These are phyloP conservation scores for Colletotrichum sp. DNA, from an alignment of 2,329 filamentous ascomycete genomes.

Conservation along the genomic window DNA sequence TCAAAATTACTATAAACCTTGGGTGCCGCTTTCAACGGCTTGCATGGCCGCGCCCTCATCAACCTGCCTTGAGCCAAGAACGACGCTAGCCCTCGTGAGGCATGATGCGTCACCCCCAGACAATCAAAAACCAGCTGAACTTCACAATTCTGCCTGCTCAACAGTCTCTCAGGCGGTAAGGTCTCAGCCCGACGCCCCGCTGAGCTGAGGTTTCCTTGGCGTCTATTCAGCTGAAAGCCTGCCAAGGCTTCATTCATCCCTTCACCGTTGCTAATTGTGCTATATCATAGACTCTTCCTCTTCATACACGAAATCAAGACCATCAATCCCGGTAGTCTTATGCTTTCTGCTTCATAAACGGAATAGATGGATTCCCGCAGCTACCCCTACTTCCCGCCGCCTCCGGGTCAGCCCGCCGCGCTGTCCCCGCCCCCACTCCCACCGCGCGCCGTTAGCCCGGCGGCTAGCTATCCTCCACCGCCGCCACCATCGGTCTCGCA, in stretches of 20 bases:
- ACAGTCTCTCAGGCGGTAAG: not conserved
- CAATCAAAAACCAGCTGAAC: not conserved
- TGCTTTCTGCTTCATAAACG: not conserved
- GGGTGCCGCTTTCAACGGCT: not conserved
- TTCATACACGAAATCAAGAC: not conserved
- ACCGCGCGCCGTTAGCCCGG: not conserved
- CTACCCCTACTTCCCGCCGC: constrained; percentile 1
- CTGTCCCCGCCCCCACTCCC: not conserved
- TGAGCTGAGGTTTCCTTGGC: not conserved
- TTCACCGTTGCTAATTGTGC: not conserved
- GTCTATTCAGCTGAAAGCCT: not conserved
- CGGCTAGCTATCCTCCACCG: not conserved
- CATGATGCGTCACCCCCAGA: not conserved
- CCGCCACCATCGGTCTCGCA: not conserved
- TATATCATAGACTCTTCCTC: not conserved
- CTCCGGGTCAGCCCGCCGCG: not conserved
- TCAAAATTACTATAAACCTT: rapidly evolving
- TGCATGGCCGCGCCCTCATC: rapidly evolving
- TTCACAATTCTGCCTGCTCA: not conserved
- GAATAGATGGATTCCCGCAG: not conserved
- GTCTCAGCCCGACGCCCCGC: not conserved
- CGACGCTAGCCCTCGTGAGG: not conserved
- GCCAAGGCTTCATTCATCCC: not conserved
- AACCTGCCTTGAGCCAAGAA: not conserved
- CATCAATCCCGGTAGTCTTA: not conserved